Conservation (phyloP, 2,329 filamentous ascomycete species). For the Shiraia bambusicola region DNA sequence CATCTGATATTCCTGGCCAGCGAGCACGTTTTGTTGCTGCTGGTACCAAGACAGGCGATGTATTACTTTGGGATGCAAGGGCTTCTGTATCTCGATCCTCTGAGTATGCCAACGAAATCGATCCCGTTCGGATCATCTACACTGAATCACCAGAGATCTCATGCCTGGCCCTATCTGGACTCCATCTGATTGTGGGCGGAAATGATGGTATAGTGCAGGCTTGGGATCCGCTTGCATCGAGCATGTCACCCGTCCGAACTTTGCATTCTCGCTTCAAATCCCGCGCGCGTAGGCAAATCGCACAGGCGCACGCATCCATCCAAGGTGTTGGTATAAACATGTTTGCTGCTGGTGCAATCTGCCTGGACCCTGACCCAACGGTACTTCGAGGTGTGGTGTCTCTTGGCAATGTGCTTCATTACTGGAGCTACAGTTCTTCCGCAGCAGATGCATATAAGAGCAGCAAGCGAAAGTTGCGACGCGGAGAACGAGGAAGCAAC, state of each 20-base stretch:
- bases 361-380: slow-evolving; percentile 83
- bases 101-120: slow-evolving; percentile 60
- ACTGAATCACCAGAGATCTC: slow-evolving; percentile 90
- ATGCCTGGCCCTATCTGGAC: slow-evolving; percentile 75
- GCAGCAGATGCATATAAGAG: slow-evolving; percentile 71
- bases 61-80: slow-evolving; percentile 84
- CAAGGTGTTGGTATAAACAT: slow-evolving; percentile 72
- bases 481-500: slow-evolving; percentile 66
- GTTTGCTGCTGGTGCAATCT: slow-evolving; percentile 79
- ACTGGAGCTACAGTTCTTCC: slow-evolving; percentile 90
- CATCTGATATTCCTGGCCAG: slow-evolving; percentile 75
- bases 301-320: slow-evolving; percentile 67
- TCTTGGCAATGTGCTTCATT: slow-evolving; percentile 82
- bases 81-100: slow-evolving; percentile 59
- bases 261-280: slow-evolving; percentile 83
- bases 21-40: slow-evolving; percentile 77
- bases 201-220: slow-evolving; percentile 94
- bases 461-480: slow-evolving; percentile 76
- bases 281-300: slow-evolving; percentile 73
- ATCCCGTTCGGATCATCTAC: slow-evolving; percentile 77
- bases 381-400: slow-evolving; percentile 82
- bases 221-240: slow-evolving; percentile 93
- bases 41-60: slow-evolving; percentile 74
- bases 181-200: slow-evolving; percentile 90
- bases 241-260: slow-evolving; percentile 74